A percentile compares a stretch with the other conserved stretches of the same genome.
phyloP scores from a whole-genome alignment of 495 filamentous ascomycete genomes.

The Talaromyces thailandensis region DNA sequence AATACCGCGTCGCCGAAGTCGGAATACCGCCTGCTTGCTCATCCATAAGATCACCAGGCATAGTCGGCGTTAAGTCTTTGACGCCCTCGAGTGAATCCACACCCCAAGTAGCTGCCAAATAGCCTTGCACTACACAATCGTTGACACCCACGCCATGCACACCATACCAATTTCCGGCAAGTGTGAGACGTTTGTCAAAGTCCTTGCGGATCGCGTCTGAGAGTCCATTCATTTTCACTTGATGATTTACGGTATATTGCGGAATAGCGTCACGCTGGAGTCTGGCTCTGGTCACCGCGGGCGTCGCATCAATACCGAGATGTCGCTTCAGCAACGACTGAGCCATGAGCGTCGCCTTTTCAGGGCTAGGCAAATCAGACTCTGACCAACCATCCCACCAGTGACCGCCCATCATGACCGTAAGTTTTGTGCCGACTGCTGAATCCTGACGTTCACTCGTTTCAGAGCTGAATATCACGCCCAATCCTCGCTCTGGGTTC shows the following conservation, averaged over 20 bases:
- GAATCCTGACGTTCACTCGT: constrained; percentile 46
- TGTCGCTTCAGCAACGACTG: constrained; percentile 60
- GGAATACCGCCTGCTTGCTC: constrained; percentile 26
- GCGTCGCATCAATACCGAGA: constrained; percentile 54
- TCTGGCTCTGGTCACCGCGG: constrained; percentile 44
- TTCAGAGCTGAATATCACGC: constrained; percentile 85
- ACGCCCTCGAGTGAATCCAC: constrained; percentile 13
- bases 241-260: constrained; percentile 77
- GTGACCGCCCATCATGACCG: constrained; percentile 92
- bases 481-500: constrained; percentile 79
- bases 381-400: constrained; percentile 65
- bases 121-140: constrained; percentile 48
- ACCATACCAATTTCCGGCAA: constrained; percentile 73
- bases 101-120: constrained; percentile 26
- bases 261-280: constrained; percentile 78
- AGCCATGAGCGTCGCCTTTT: constrained; percentile 60
- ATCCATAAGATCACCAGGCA: constrained; percentile 21
- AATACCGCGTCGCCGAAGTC: constrained; percentile 18
- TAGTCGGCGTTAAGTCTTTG: constrained; percentile 22
- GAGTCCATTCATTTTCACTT: constrained; percentile 48
- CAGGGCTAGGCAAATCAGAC: constrained; percentile 44
- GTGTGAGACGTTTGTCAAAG: constrained; percentile 56
- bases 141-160: constrained; percentile 48
- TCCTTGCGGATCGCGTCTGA: constrained; percentile 42
- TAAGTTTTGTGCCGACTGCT: constrained; percentile 70